These are phyloP conservation scores for Trichosporon coremiiforme DNA, from an alignment of 1,284 basidiomycete species.

Conservation along the genomic window DNA sequence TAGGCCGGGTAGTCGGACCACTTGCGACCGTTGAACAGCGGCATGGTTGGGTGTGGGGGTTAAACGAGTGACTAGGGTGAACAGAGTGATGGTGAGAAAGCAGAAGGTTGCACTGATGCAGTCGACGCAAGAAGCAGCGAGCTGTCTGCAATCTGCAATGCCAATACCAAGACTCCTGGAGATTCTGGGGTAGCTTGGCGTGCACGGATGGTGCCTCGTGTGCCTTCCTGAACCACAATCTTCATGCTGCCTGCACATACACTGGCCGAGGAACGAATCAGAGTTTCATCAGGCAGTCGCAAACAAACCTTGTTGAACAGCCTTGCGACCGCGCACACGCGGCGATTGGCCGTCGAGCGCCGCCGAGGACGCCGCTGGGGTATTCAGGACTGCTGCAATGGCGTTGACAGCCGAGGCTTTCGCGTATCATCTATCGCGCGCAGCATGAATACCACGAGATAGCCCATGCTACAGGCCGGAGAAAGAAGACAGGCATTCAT, in stretches of 20 bases:
- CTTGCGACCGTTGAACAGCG: slow-evolving; percentile 15
- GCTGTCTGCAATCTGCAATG: neutral
- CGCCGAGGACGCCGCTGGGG: neutral
- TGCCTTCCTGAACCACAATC: neutral
- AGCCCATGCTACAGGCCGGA: neutral
- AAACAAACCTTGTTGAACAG: neutral
- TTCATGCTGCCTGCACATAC: neutral
- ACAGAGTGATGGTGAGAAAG: neutral
- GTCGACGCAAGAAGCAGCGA: neutral
- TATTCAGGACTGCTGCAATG: neutral
- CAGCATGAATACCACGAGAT: neutral
- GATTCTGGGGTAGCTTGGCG: neutral
- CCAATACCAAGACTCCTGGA: neutral
- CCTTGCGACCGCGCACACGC: neutral
- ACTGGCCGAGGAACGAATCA: neutral
- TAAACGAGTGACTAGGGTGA: neutral
- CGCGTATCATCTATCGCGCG: slow-evolving; percentile 2
- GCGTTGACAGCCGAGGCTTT: neutral
- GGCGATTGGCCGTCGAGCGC: neutral
- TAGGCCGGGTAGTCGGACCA: slow-evolving; percentile 14
- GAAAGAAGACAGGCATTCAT: neutral
- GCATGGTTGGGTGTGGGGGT: neutral
- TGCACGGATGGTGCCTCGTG: neutral
- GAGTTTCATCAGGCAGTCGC: neutral
- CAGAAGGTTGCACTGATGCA: neutral